These are phyloP conservation scores for Amyloporia xantha DNA, from an alignment of 768 basidiomycete genomes.

Conservation along the genomic window DNA sequence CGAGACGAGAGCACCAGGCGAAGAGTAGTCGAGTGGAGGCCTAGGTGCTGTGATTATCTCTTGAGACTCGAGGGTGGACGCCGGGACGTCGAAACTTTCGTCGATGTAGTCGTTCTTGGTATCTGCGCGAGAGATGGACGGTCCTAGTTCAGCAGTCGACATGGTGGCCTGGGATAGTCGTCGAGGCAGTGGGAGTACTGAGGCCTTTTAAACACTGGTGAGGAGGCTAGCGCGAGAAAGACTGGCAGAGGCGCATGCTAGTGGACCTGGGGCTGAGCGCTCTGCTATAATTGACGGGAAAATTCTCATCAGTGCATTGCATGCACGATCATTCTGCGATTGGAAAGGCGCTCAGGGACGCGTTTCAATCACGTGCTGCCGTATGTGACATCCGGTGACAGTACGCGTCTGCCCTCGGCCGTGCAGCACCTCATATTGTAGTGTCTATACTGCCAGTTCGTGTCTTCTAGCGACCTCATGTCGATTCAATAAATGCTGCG, in stretches of 20 bases:
- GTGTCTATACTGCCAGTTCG: too few species aligned
- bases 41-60: conserved; percentile 19
- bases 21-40: conserved; percentile 64
- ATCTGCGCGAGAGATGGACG: neutral
- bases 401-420: neutral
- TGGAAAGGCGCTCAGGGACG: neutral
- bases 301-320: neutral
- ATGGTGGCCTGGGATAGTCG: conserved; percentile 1
- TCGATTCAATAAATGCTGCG: too few species aligned
- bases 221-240: neutral
- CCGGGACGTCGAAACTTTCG: conserved; percentile 4
- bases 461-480: too few species aligned
- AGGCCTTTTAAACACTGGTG: neutral
- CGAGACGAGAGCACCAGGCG: conserved; percentile 41
- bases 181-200: neutral
- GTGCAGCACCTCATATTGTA: neutral
- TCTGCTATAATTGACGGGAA: neutral
- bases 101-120: conserved; percentile 10
- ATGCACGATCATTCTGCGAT: neutral
- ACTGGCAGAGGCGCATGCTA: neutral
- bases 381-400: neutral
- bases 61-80: neutral
- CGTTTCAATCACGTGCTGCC: neutral
- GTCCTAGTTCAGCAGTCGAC: conserved; percentile 1
- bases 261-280: neutral